These are phyloP conservation scores for Blastobotrys proliferans DNA, from an alignment of 1,139 yeast species.

Conservation along the genomic window DNA sequence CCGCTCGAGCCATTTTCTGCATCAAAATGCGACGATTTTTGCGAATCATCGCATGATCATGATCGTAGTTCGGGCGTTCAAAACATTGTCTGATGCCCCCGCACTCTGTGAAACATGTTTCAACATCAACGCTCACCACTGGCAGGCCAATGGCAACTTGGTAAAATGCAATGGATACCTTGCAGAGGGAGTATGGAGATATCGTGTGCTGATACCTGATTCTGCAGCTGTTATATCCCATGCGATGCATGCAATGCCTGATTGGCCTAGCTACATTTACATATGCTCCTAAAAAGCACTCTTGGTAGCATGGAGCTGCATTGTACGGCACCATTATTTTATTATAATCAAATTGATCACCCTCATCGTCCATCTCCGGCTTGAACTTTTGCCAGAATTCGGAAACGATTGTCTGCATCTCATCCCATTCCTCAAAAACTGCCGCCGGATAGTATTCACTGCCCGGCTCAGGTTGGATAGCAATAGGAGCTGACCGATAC, in stretches of 20 bases:
- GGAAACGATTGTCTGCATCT: no score
- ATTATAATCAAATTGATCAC: no score
- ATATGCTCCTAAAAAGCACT: not conserved
- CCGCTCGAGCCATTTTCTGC: conserved; percentile 4
- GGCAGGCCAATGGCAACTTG: not conserved
- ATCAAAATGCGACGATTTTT: conserved; percentile 4
- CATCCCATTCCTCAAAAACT: no score
- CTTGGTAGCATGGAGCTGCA: no score
- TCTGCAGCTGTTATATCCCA: not conserved
- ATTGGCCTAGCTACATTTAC: conserved; percentile 8
- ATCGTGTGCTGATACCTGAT: not conserved
- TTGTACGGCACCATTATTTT: no score
- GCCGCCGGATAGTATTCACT: no score
- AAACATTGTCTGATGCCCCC: conserved; percentile 1
- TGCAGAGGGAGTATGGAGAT: not conserved
- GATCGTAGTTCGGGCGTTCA: no score
- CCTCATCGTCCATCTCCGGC: no score
- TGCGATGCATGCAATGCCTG: not conserved
- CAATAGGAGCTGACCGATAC: not conserved
- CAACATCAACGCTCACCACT: no score
- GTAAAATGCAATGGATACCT: not conserved
- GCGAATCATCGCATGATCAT: no score
- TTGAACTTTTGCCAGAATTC: no score
- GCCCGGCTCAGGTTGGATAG: no score
- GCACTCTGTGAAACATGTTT: not conserved